Conservation (phyloP, 805 yeast species). For the Wickerhamomyces bisporus region DNA sequence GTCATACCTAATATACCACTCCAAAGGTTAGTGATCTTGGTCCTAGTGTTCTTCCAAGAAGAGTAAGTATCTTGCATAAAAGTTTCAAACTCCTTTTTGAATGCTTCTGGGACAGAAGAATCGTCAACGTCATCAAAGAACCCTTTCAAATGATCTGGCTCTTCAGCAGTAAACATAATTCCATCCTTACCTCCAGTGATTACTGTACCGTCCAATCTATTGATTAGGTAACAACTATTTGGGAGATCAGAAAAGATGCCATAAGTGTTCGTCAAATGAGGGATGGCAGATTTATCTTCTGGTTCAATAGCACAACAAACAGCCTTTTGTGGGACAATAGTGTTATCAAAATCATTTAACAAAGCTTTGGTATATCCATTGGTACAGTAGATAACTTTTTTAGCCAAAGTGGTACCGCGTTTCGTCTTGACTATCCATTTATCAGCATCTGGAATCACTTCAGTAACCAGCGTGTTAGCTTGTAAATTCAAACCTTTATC, state of each 20-base stretch:
- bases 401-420: slow-evolving; percentile 26
- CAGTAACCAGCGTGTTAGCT: slow-evolving; percentile 35
- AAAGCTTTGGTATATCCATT: slow-evolving; percentile 34
- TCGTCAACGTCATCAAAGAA: slow-evolving; percentile 33
- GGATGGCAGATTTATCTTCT: slow-evolving; percentile 19
- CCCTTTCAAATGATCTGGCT: slow-evolving; percentile 11
- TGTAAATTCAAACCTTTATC: slow-evolving; percentile 35
- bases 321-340: slow-evolving; percentile 33
- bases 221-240: slow-evolving; percentile 31
- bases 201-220: slow-evolving; percentile 34
- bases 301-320: slow-evolving; percentile 26
- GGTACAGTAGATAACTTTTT: slow-evolving; percentile 28
- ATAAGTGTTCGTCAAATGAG: slow-evolving; percentile 33
- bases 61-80: slow-evolving; percentile 29
- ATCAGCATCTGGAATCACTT: slow-evolving; percentile 21
- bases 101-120: slow-evolving; percentile 23
- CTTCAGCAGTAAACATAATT: slow-evolving; percentile 6
- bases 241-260: slow-evolving; percentile 25
- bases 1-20: slow-evolving; percentile 45
- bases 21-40: slow-evolving; percentile 31
- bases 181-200: slow-evolving; percentile 30
- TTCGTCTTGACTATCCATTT: slow-evolving; percentile 29
- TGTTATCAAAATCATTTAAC: slow-evolving; percentile 22
- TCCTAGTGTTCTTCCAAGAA: slow-evolving; percentile 28
- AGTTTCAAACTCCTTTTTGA: slow-evolving; percentile 20